Percentiles rank a stretch among this genome's conserved stretches.
Evolutionary conservation across 73 alveolate species (phyloP).

Genomic region (Paramecium octaurelia): DNA sequence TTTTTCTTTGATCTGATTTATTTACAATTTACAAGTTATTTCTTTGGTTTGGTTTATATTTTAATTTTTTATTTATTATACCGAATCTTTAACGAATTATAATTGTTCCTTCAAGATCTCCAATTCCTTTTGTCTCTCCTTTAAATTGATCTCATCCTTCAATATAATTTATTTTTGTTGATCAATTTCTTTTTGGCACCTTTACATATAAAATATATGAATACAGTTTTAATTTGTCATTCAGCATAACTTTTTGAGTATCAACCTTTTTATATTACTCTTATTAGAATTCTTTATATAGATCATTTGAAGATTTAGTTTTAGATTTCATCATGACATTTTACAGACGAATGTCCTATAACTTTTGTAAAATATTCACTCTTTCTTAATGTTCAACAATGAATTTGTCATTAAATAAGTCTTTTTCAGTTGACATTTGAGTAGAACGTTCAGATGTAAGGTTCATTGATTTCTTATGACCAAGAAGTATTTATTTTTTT

Average conservation of each 20-base stretch:
- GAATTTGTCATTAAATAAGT: background rate
- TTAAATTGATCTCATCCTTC: background rate
- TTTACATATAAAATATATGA: background rate
- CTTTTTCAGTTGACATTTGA: background rate
- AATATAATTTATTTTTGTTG: background rate
- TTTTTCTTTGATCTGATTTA: background rate
- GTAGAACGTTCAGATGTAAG: background rate
- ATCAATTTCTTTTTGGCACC: background rate
- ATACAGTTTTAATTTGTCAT: background rate
- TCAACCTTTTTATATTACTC: background rate
- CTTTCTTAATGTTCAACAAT: background rate
- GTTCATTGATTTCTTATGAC: background rate
- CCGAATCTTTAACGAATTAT: conserved; percentile 6
- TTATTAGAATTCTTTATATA: background rate
- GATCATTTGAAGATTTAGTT: background rate
- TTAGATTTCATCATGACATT: background rate
- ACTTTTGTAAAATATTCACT: background rate
- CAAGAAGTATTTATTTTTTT: background rate
- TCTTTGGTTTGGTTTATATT: background rate
- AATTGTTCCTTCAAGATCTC: background rate
- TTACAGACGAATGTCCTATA: background rate
- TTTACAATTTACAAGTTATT: background rate
- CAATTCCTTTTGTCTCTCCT: background rate
- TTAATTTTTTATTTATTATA: background rate
- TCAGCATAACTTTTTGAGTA: background rate